Evolutionary conservation across 208 protist species (phyloP).

Genomic region (Porcisia hertigi): DNA sequence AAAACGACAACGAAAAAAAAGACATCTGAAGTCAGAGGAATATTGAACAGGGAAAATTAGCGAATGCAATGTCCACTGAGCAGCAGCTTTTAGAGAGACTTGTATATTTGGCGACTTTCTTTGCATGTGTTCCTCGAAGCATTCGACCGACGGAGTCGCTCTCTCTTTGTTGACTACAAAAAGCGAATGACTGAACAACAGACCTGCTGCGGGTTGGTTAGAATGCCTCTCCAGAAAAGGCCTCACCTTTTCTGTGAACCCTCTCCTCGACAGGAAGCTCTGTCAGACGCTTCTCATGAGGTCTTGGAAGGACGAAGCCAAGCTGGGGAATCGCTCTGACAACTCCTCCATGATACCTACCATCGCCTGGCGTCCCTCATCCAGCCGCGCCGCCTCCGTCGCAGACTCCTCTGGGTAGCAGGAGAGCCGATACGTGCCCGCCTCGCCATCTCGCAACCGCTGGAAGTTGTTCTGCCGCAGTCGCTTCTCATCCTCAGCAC

Average conservation of each 20-base stretch:
- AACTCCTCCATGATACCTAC: constrained; percentile 79
- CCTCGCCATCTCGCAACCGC: constrained; percentile 82
- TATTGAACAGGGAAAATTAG: not conserved
- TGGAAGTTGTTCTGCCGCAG: constrained; percentile 85
- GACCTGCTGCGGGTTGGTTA: not conserved
- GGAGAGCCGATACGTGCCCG: constrained; percentile 78
- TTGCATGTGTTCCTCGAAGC: not conserved
- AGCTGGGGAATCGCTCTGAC: constrained; percentile 67
- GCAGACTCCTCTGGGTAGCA: constrained; percentile 65
- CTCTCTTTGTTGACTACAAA: not conserved
- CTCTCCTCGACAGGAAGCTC: not conserved
- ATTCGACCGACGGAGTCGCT: not conserved
- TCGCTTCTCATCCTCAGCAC: constrained; percentile 74
- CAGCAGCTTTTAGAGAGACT: not conserved
- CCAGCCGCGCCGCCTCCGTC: constrained; percentile 51
- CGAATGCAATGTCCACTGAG: not conserved
- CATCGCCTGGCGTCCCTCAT: constrained; percentile 62
- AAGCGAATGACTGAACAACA: not conserved
- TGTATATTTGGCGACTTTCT: not conserved
- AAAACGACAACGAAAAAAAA: not conserved
- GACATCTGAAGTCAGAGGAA: not conserved
- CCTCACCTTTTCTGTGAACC: not conserved
- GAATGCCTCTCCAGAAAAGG: not conserved
- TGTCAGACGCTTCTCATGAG: constrained; percentile 54
- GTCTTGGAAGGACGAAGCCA: constrained; percentile 64